A percentile compares a stretch with the other conserved stretches of the same genome.
Evolutionary conservation across 805 yeast genomes (phyloP).

Genomic region (Millerago galiae): DNA sequence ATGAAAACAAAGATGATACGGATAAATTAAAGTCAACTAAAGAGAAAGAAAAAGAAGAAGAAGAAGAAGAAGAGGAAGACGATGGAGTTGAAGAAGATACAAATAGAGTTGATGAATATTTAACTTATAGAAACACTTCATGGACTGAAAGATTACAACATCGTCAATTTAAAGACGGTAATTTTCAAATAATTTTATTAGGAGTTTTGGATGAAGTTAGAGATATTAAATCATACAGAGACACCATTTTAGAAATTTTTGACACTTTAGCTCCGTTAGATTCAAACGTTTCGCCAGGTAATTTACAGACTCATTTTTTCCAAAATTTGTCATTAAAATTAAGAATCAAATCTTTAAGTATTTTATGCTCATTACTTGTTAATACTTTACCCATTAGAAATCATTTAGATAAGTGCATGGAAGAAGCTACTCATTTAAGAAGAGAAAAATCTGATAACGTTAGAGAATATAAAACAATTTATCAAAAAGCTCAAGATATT

Average conservation of each 20-base stretch:
- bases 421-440: slow-evolving; percentile 52
- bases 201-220: slow-evolving; percentile 64
- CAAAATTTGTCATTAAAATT: slow-evolving; percentile 42
- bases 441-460: slow-evolving; percentile 60
- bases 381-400: slow-evolving; percentile 53
- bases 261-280: slow-evolving; percentile 52
- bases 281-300: slow-evolving; percentile 38
- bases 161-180: slow-evolving; percentile 74
- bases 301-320: slow-evolving; percentile 49
- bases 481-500: slow-evolving; percentile 44
- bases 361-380: slow-evolving; percentile 57
- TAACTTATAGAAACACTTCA: slow-evolving; percentile 51
- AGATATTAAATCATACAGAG: slow-evolving; percentile 47
- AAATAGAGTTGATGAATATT: slow-evolving; percentile 27
- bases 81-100: slow-evolving; percentile 13
- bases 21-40: background rate
- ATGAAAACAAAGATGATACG: slow-evolving; percentile 14
- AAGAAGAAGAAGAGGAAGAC: slow-evolving; percentile 9
- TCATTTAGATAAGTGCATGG: slow-evolving; percentile 63
- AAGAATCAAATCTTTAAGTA: slow-evolving; percentile 51
- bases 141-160: slow-evolving; percentile 79
- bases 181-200: slow-evolving; percentile 73
- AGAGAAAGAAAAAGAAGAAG: slow-evolving; percentile 19
- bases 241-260: slow-evolving; percentile 44
- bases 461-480: slow-evolving; percentile 48